A percentile compares a stretch with the other conserved stretches of the same genome.
Conservation (phyloP, 306 rosid genomes). For the Oemleria cerasiformis region DNA sequence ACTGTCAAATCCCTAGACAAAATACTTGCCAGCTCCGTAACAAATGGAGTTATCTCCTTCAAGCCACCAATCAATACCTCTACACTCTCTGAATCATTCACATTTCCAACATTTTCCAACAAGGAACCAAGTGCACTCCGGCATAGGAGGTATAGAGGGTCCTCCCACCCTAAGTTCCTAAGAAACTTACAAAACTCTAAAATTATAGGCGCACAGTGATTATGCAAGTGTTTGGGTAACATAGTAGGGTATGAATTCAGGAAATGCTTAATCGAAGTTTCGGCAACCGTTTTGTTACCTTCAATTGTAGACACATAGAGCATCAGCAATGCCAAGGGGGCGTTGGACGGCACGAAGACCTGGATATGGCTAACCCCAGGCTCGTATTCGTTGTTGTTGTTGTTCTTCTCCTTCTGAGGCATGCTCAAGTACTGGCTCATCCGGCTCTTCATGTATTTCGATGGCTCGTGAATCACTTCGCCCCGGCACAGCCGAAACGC, state of each 20-base stretch:
- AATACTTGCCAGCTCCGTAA: constrained; percentile 41
- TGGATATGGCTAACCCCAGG: constrained; percentile 45
- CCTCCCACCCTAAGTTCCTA: constrained; percentile 41
- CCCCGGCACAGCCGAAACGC: constrained; percentile 50
- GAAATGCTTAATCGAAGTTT: constrained; percentile 40
- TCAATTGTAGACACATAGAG: constrained; percentile 46
- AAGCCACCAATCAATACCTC: constrained; percentile 29
- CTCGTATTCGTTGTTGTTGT: background rate
- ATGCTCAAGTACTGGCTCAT: constrained; percentile 29
- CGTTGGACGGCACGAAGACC: constrained; percentile 48
- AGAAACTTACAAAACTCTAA: constrained; percentile 68
- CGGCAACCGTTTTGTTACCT: constrained; percentile 45
- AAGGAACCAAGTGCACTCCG: constrained; percentile 44
- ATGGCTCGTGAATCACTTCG: constrained; percentile 28
- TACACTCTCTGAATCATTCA: constrained; percentile 13
- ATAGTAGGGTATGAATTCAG: constrained; percentile 23
- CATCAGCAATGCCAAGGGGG: constrained; percentile 47
- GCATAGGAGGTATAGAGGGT: constrained; percentile 48
- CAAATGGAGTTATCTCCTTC: constrained; percentile 47
- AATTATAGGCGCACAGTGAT: constrained; percentile 37
- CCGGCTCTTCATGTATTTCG: constrained; percentile 32
- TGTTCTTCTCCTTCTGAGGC: constrained; percentile 24
- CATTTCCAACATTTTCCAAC: constrained; percentile 25
- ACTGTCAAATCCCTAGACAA: constrained; percentile 46
- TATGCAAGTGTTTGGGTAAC: constrained; percentile 29